A percentile compares a stretch with the other conserved stretches of the same genome.
phyloP scores from a whole-genome alignment of 768 basidiomycete species.

The Naematelia aurantialba region DNA sequence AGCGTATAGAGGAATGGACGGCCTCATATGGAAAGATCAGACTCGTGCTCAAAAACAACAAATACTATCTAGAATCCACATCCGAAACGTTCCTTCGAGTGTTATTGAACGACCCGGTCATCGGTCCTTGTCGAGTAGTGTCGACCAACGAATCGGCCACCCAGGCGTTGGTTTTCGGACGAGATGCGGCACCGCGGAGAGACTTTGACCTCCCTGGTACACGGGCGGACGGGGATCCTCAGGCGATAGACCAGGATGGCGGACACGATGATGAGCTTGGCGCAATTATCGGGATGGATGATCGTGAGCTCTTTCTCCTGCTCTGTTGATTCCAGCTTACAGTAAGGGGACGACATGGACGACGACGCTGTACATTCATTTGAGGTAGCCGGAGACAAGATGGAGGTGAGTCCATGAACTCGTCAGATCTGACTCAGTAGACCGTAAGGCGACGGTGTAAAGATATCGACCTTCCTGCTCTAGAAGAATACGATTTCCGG shows the following conservation, averaged over 20 bases:
- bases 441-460: conserved; percentile 92
- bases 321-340: not conserved
- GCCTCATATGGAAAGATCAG: conserved; percentile 98
- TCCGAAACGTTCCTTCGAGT: conserved; percentile 88
- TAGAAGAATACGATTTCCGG: conserved; percentile 98
- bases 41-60: conserved; percentile 95
- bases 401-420: conserved; percentile 62
- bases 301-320: conserved; percentile 57
- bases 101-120: conserved; percentile 78
- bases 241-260: conserved; percentile 24
- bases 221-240: conserved; percentile 55
- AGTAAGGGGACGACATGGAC: conserved; percentile 79
- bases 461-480: conserved; percentile 93
- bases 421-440: conserved; percentile 54
- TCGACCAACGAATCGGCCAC: conserved; percentile 55
- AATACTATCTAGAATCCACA: conserved; percentile 92
- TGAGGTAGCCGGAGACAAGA: conserved; percentile 87
- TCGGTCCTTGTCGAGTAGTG: conserved; percentile 39
- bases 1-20: conserved; percentile 88
- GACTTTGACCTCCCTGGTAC: conserved; percentile 83
- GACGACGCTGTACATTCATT: conserved; percentile 97
- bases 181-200: conserved; percentile 81
- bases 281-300: conserved; percentile 91
- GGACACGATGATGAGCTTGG: conserved; percentile 71
- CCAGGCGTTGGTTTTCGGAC: conserved; percentile 62